Evolutionary conservation across 73 alveolate species (phyloP).

Genomic region (Paramecium bursaria): DNA sequence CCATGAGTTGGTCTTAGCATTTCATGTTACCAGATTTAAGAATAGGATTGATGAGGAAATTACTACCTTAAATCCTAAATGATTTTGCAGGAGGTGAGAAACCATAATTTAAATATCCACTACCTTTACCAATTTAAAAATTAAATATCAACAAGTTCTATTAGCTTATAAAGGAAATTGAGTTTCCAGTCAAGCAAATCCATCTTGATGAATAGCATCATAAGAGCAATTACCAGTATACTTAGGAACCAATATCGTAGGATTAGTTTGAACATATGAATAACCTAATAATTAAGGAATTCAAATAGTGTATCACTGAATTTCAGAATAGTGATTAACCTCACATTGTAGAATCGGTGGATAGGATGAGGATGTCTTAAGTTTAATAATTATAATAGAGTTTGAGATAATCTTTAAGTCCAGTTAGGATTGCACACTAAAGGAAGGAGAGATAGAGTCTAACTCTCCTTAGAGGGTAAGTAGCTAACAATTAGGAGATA

Average conservation of each 20-base stretch:
- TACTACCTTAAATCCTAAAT: too few relatives aligned
- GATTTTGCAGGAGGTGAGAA: neutral
- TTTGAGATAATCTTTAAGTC: neutral
- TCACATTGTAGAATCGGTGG: neutral
- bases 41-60: slow-evolving; percentile 7
- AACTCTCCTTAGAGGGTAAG: neutral
- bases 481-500: neutral
- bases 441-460: neutral
- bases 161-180: neutral
- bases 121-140: slow-evolving; percentile 28
- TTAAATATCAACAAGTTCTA: slow-evolving; percentile 25
- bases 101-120: neutral
- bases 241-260: too few relatives aligned
- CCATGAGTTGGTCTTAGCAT: neutral
- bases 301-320: neutral
- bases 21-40: slow-evolving; percentile 49
- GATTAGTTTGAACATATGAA: slow-evolving; percentile 4
- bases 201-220: neutral
- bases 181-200: neutral
- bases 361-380: neutral
- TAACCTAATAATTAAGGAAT: slow-evolving; percentile 9
- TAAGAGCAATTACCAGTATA: neutral
- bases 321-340: neutral
- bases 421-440: neutral
- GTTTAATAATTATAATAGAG: slow-evolving; percentile 27